Evolutionary conservation across 1,139 yeast species (phyloP), one percentile per base, ranked within the genome.

Genomic region (Maudiozyma humilis): DNA sequence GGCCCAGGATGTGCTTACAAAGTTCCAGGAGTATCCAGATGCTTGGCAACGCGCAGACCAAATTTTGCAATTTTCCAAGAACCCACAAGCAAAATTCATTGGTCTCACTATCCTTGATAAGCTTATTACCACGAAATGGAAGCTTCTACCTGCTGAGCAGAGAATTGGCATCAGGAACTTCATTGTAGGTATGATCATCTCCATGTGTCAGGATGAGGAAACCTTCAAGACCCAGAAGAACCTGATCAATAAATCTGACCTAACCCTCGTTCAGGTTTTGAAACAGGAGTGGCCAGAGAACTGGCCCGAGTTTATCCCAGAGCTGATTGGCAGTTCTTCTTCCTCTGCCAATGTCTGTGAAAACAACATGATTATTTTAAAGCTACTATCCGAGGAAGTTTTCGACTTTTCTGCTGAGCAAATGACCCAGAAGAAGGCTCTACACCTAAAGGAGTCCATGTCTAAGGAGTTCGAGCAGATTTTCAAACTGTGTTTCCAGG

Each of bases 231-330:
- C 75, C 40, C 89, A 89, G 62, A 80, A 81, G 60, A 82, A 96
- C 17, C 73, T 91, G 59, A 86, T 91, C 57, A 87, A 85, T 68
- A 93, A 93, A 65, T 89, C 91, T 56, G 96, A 91, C 67, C 73
- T 91, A 62, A 91, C 97, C 6, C 72, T 91, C 59, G 98, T 91
- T 33, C 94, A 91, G 59, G 82, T 91, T 43, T 76, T 91, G 59
- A 91, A 91, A 62, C 97, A 93, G 66, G 99, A 91, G 63, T 91
- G 99, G 99, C 99, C 99, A 34, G 88, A 82, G 55, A 85, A 88
- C 62, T 91, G 99, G 99, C 97, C 97, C 18, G 86, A 84, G 56
- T 91, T 93, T 59, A 83, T 91, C 44, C 96, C 97, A 13, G 98
- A 93, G 63, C 77, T 91, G 50, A 93, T 91, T 37, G 75, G 75